Evolutionary conservation across 208 protist genomes (phyloP).

Genomic region (Angomonas ambiguus): DNA sequence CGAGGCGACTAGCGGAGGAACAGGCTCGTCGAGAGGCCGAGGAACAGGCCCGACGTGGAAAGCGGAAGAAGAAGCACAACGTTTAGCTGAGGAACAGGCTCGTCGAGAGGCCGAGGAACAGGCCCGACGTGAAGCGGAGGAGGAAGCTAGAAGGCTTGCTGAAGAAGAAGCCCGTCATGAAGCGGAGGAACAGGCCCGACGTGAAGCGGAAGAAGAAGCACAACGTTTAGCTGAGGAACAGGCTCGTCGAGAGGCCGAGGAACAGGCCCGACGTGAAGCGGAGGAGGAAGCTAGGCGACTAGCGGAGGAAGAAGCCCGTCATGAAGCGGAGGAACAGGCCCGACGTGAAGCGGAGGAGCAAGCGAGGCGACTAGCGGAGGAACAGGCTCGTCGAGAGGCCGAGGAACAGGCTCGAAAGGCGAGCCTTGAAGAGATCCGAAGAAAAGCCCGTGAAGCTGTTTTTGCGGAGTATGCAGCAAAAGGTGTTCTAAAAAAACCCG

Average conservation of each 20-base stretch:
- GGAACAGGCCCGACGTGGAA: constrained; percentile 13
- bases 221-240: constrained; percentile 13
- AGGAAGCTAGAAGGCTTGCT: constrained; percentile 13
- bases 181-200: constrained; percentile 17
- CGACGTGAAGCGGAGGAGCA: constrained; percentile 15
- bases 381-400: constrained; percentile 20
- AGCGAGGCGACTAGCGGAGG: constrained; percentile 11
- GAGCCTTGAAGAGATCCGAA: constrained; percentile 32
- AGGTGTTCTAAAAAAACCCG: constrained; percentile 12
- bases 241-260: constrained; percentile 17
- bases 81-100: constrained; percentile 7
- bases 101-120: constrained; percentile 17
- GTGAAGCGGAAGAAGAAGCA: constrained; percentile 15
- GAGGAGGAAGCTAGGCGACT: constrained; percentile 13
- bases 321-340: constrained; percentile 15
- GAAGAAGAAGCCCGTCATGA: constrained; percentile 19
- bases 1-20: constrained; percentile 10
- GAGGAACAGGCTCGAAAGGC: constrained; percentile 17
- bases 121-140: constrained; percentile 18
- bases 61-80: constrained; percentile 3
- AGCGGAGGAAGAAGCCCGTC: constrained; percentile 20
- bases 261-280: constrained; percentile 15
- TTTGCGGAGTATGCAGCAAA: constrained; percentile 38
- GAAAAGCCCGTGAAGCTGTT: constrained; percentile 33
- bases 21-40: constrained; percentile 10